These are phyloP conservation scores for Boletus barrowsii DNA, from an alignment of 768 basidiomycete genomes.

Conservation along the genomic window DNA sequence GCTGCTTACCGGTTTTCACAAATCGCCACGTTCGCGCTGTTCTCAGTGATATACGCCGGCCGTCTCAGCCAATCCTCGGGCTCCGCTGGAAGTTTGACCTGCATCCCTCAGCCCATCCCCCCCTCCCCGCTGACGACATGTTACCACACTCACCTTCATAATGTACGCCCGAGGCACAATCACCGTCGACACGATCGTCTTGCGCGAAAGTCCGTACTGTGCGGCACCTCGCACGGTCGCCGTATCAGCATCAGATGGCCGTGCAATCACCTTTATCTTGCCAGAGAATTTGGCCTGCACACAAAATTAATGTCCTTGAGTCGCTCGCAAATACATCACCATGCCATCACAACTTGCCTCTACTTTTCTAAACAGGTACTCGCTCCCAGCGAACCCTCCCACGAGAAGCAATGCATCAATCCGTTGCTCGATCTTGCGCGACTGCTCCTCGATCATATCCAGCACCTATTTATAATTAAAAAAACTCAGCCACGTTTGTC, in stretches of 20 bases:
- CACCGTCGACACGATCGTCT: conserved; percentile 74
- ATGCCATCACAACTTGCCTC: conserved; percentile 46
- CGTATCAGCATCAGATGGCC: conserved; percentile 84
- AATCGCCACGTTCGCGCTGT: conserved; percentile 71
- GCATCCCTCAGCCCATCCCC: neutral
- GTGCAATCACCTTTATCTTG: conserved; percentile 70
- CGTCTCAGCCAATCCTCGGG: conserved; percentile 79
- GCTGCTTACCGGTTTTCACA: conserved; percentile 74
- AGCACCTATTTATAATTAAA: conserved; percentile 51
- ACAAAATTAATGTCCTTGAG: conserved; percentile 9
- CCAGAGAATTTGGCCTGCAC: conserved; percentile 63
- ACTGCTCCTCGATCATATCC: conserved; percentile 74
- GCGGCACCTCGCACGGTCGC: conserved; percentile 89
- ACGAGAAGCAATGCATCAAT: conserved; percentile 86
- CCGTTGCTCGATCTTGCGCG: conserved; percentile 59
- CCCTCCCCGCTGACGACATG: neutral
- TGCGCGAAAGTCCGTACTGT: conserved; percentile 75
- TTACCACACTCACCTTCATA: conserved; percentile 60
- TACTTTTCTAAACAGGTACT: conserved; percentile 78
- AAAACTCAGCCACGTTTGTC: conserved; percentile 4
- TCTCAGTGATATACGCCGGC: conserved; percentile 80
- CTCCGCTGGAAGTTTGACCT: conserved; percentile 89
- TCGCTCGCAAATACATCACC: neutral
- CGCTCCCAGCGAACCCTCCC: conserved; percentile 85
- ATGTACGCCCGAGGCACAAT: conserved; percentile 82